phyloP scores from a whole-genome alignment of 352 stramenopile species.

The Peronospora belbahrii region DNA sequence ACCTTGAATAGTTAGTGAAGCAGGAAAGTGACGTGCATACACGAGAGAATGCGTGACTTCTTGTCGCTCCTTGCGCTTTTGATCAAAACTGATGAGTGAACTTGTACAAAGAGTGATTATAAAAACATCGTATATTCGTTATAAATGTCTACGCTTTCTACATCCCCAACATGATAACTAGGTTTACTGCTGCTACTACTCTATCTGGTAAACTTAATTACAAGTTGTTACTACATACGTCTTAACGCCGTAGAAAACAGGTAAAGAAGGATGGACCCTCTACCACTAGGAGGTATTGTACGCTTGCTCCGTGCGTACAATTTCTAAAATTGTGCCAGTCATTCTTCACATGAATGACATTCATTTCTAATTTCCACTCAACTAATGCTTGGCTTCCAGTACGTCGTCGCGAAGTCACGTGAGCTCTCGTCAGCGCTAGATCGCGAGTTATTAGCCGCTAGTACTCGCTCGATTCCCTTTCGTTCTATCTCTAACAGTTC shows the following conservation, averaged over 20 bases:
- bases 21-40: too few relatives aligned
- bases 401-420: conserved; percentile 69
- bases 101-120: not conserved
- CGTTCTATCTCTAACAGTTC: not conserved
- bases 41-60: too few relatives aligned
- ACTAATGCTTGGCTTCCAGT: conserved; percentile 61
- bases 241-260: too few relatives aligned
- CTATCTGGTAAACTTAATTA: not conserved
- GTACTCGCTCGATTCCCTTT: conserved; percentile 10
- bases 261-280: too few relatives aligned
- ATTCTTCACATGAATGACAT: conserved; percentile 10
- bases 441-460: conserved; percentile 26
- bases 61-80: not conserved
- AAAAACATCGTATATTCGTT: not conserved
- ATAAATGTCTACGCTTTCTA: too few relatives aligned
- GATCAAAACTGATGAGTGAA: not conserved
- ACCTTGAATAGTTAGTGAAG: too few relatives aligned
- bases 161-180: not conserved
- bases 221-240: not conserved
- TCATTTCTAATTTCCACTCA: not conserved
- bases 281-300: too few relatives aligned
- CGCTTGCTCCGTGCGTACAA: too few relatives aligned
- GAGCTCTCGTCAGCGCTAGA: conserved; percentile 58
- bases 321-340: too few relatives aligned
- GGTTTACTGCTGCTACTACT: too few relatives aligned